Base-by-base conservation (phyloP, 257 asterid species). In the Capsicum pubescens region DNA sequence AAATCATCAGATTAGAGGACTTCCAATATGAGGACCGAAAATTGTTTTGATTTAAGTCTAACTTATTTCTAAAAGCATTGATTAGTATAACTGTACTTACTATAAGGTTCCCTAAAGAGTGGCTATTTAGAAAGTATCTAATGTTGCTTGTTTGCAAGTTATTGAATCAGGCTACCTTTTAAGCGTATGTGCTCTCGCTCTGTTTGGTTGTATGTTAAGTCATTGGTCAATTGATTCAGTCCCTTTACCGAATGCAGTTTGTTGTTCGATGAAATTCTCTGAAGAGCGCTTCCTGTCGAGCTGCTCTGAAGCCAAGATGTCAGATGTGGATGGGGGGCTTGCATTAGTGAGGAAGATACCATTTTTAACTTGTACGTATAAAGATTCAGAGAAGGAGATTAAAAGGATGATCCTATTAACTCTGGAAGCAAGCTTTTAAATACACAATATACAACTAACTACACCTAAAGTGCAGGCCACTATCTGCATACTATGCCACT, bases 121-220 rank as follows among this genome's bases (percentile, higher is more conserved):
- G 16, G 59, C 59, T 55, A 12, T 12, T 3, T 55, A 55, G 59
- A 55, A 55, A 54, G 57, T 61, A 61, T 19, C 68, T 63, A 10
- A 19, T 63, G 16, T 19, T 63, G 15, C 8, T 10, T 63, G 69
- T 60, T 21, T 63, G 69, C 69, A 21, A 21, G 42, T 21, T 63
- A 63, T 21, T 63, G 16, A 63, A 63, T 63, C 15, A n/a, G 44
- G 3, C 0, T 69, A 3, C 9, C 77, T 15, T 39, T 39, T 69
- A 69, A 39, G 54, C 0, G 55, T 16, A 32, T 94, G 87, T 95
- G 94, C 58, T 90, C 95, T 87, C 32, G 95, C 94, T 60, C 70
- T 94, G 88, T 88, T 94, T 14, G 97, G 60, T 84, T 93, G 8
- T 89, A 91, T 46, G 84, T 89, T 10, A 93, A 92, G 81, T 69